Base-by-base conservation (phyloP, 2,329 filamentous ascomycete genomes). In the Trichoderma asperellum region DNA sequence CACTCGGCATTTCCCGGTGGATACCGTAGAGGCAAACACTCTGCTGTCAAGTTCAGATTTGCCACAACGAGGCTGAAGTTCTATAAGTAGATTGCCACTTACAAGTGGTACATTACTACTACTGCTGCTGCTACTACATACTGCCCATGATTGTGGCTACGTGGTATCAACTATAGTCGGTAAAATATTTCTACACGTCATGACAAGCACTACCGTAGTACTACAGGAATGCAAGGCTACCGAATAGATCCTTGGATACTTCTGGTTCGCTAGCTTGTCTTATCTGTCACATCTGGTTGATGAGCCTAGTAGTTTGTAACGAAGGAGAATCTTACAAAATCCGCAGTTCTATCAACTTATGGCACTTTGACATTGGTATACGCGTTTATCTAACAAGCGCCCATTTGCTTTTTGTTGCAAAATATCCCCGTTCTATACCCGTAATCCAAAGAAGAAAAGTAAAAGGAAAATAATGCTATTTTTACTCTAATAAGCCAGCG, bases 401-500 rank as follows among this genome's bases (percentile, higher is more conserved):
- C 29, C 37, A 4, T 52, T 58, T 56, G 10, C 40, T 37, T 52
- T 35, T n/a, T 3, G 12, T 35, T 14, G 6, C 34, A 55, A 43
- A 59, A 29, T 52, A 52, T 35, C 7, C 43, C 55, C 40, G 37
- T 14, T 59, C 29, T 67, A 59, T 59, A 47, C 8, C 21, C 24
- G 21, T 58, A 66, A 27, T 27, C 37, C 63, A 66, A 29, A n/a
- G 14, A 59, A 27, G 24, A 3, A 18, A 34, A 37, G 1, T n/a
- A n/a, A 21, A 52, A 29, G 29, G 14, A 12, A 24, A 49, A 37
- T 2, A 21, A 24, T n/a, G 12, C n/a, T 37, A 24, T 29, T 21
- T 40, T 71, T 52, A 71, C 43, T 71, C 68, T 62, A 71, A 55
- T 24, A 71, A 81, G 2, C 96, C 96, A 47, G 94, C 94, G 12